Conservation (phyloP, 352 stramenopile genomes). For the Pythium sp. region DNA sequence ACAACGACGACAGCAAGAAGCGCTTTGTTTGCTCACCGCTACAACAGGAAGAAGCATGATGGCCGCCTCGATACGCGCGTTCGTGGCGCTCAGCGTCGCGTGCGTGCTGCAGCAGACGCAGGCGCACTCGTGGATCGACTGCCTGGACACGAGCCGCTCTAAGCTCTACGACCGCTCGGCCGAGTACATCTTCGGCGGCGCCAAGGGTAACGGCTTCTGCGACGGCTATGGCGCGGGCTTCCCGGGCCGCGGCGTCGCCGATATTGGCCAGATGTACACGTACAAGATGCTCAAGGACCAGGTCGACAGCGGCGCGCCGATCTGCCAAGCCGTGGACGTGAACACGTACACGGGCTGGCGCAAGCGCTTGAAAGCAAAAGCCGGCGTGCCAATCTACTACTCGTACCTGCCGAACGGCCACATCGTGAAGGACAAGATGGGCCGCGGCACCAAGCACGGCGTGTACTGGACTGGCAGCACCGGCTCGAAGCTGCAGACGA, state of each 20-base stretch:
- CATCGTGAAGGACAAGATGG: conserved; percentile 70
- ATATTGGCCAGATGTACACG: conserved; percentile 56
- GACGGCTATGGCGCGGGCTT: conserved; percentile 65
- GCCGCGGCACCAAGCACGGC: conserved; percentile 49
- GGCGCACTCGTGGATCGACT: conserved; percentile 78
- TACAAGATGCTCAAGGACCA: conserved; percentile 74
- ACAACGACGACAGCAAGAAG: not conserved
- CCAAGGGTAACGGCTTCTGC: conserved; percentile 63
- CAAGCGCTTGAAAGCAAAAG: conserved; percentile 38
- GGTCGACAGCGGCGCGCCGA: conserved; percentile 38
- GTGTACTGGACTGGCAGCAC: conserved; percentile 62
- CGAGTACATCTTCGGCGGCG: conserved; percentile 64
- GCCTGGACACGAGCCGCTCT: conserved; percentile 57
- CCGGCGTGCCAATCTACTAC: conserved; percentile 37
- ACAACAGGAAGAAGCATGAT: conserved; percentile 4
- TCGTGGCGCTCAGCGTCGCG: conserved; percentile 7
- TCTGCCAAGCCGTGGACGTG: conserved; percentile 44
- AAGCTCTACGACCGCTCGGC: conserved; percentile 65
- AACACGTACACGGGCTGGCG: conserved; percentile 64
- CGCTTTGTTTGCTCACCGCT: not conserved
- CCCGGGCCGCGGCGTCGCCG: conserved; percentile 43
- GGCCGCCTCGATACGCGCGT: not conserved
- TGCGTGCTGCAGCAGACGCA: conserved; percentile 18
- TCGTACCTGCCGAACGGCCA: conserved; percentile 40
- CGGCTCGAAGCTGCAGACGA: conserved; percentile 33